phyloP scores from a whole-genome alignment of 2,329 filamentous ascomycete genomes.

The Nannizziopsis arthrosporioides region DNA sequence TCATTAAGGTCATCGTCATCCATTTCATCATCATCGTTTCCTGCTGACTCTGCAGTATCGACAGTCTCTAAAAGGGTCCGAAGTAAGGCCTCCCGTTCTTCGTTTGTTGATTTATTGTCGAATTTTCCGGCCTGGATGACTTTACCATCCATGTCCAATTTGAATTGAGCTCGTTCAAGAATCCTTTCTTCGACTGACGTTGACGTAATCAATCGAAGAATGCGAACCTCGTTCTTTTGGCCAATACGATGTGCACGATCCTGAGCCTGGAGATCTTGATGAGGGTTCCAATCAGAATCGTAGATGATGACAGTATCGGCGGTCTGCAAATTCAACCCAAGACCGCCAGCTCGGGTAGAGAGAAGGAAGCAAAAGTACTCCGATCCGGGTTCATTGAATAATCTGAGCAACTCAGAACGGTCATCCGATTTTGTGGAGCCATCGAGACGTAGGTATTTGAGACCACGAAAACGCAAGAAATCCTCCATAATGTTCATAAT shows the following conservation, averaged over 20 bases:
- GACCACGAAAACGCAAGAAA: conserved; percentile 70
- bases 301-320: conserved; percentile 99
- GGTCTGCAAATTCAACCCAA: conserved; percentile 92
- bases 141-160: conserved; percentile 98
- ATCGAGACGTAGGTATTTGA: conserved; percentile 83
- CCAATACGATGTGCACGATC: conserved; percentile 99
- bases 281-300: conserved; percentile 98
- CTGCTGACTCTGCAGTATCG: conserved; percentile 55
- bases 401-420: conserved; percentile 74
- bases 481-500: conserved; percentile 99
- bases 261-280: conserved; percentile 96
- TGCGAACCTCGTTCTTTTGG: conserved; percentile 98
- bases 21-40: conserved; percentile 82
- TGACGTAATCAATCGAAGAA: conserved; percentile 85
- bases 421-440: conserved; percentile 97
- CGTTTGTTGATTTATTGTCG: conserved; percentile 98
- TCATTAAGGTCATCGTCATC: conserved; percentile 95
- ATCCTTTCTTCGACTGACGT: conserved; percentile 99
- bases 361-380: conserved; percentile 96
- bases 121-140: conserved; percentile 99
- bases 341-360: conserved; percentile 95
- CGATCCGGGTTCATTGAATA: conserved; percentile 82
- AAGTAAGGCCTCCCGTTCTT: conserved; percentile 93
- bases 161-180: conserved; percentile 88
- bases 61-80: conserved; percentile 80